phyloP scores from a whole-genome alignment of 257 asterid genomes.

The Solanum pimpinellifolium region DNA sequence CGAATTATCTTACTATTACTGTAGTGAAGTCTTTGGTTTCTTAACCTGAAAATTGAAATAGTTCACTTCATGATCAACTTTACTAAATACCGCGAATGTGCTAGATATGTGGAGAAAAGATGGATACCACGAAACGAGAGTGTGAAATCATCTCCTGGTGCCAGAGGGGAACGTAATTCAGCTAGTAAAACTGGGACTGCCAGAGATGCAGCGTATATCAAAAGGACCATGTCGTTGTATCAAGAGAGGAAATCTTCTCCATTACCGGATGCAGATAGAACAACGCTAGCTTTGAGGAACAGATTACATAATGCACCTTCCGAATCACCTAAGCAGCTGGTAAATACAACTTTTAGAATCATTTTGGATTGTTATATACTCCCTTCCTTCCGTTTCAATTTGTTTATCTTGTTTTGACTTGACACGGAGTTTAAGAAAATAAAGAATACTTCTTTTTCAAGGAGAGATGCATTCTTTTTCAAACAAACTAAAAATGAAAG shows the following conservation, averaged over 20 bases:
- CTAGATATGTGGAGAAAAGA: constrained; percentile 32
- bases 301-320: neutral
- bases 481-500: neutral
- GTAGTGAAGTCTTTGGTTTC: neutral
- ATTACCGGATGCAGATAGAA: neutral
- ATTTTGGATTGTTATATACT: neutral
- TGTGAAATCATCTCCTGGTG: neutral
- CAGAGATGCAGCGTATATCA: neutral
- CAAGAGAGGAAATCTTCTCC: constrained; percentile 5
- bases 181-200: neutral
- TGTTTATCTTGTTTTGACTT: neutral
- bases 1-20: neutral
- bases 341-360: neutral
- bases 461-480: neutral
- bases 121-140: constrained; percentile 17
- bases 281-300: neutral
- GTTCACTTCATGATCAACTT: neutral
- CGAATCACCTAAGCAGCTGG: constrained; percentile 2
- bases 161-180: neutral
- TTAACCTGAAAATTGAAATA: neutral
- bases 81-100: neutral
- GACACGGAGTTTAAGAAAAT: neutral
- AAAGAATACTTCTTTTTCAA: neutral
- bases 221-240: neutral
- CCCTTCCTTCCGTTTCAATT: neutral